Evolutionary conservation across 257 asterid species (phyloP), one percentile per base, ranked within the genome.

Genomic region (Rauvolfia tetraphylla): DNA sequence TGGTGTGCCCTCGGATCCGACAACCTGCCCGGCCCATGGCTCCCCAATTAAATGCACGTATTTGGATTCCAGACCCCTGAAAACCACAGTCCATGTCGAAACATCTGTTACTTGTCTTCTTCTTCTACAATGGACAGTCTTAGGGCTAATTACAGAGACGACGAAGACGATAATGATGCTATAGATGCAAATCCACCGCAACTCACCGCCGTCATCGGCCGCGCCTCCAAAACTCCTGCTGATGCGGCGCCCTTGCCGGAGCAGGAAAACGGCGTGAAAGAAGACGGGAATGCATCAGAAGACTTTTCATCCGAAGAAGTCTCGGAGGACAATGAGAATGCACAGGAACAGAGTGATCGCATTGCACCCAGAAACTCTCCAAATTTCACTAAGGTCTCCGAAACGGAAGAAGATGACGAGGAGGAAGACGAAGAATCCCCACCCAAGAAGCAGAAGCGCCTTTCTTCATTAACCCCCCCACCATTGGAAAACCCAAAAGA

Each of bases 361-460:
- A 7, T 49, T 33, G 75, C 33, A 42, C 29, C 34, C 10, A 51
- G 76, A n/a, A 76, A 31, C 10, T 80, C 83, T 53, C 76, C 81
- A 41, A 56, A 85, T 72, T 81, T 83, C 81, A 61, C 88, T 79
- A 31, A 81, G 29, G 81, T 76, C 66, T 79, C 86, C 17, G 90
- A 86, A 23, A 87, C 82, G 7, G 87, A 84, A 31, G 92, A 81
- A 0, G 88, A 85, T 0, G 84, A 74, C 1, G 93, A 81, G 1
- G 92, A 84, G 2, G 93, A 85, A 51, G 92, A 80, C 25, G 89
- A 81, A 34, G 93, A 86, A 48, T 90, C 90, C 36, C 83, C 88
- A 1, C 71, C 87, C 38, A 90, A 89, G 87, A 90, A 90, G 87
- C 92, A 86, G 76, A 91, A 88, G 76, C 89, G 84, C 44, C 84